Evolutionary conservation across 1,284 basidiomycete species (phyloP).

Genomic region (Pisolithus thermaeus): DNA sequence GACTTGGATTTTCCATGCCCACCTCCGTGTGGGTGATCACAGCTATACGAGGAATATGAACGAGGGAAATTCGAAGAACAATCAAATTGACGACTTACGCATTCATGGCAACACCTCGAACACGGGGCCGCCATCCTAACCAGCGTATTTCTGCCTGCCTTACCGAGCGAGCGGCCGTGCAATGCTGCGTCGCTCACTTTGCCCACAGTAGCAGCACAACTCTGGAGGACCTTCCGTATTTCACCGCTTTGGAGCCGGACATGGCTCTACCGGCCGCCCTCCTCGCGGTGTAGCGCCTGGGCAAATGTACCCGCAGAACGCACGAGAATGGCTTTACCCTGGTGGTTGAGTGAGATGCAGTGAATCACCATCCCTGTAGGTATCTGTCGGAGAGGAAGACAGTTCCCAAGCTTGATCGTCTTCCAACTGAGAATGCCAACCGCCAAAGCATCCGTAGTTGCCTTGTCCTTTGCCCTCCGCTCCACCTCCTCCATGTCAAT

Average conservation of each 20-base stretch:
- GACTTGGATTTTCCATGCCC: slow-evolving; percentile 98
- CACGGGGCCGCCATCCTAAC: slow-evolving; percentile 83
- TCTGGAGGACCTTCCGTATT: slow-evolving; percentile 78
- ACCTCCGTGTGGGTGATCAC: slow-evolving; percentile 96
- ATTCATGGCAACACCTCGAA: slow-evolving; percentile 98
- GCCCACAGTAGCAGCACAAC: slow-evolving; percentile 87
- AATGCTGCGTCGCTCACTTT: slow-evolving; percentile 91
- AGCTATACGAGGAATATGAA: slow-evolving; percentile 33
- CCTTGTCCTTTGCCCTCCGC: slow-evolving; percentile 17
- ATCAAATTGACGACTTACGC: slow-evolving; percentile 48
- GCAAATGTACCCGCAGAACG: slow-evolving; percentile 88
- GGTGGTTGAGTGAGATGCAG: slow-evolving; percentile 73
- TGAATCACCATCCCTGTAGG: slow-evolving; percentile 91
- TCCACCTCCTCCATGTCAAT: slow-evolving; percentile 19
- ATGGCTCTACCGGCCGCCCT: slow-evolving; percentile 67
- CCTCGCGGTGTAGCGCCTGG: slow-evolving; percentile 75
- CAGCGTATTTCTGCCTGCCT: slow-evolving; percentile 86
- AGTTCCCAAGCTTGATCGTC: slow-evolving; percentile 90
- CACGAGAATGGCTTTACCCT: slow-evolving; percentile 79
- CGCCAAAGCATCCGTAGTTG: slow-evolving; percentile 61
- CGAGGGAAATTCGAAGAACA: not conserved
- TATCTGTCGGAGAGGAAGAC: slow-evolving; percentile 87
- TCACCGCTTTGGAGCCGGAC: slow-evolving; percentile 91
- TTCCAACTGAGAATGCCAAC: slow-evolving; percentile 83
- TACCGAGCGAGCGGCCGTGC: slow-evolving; percentile 82